These are phyloP conservation scores for Escovopsis sp. DNA, from an alignment of 2,329 filamentous ascomycete genomes.

Conservation along the genomic window DNA sequence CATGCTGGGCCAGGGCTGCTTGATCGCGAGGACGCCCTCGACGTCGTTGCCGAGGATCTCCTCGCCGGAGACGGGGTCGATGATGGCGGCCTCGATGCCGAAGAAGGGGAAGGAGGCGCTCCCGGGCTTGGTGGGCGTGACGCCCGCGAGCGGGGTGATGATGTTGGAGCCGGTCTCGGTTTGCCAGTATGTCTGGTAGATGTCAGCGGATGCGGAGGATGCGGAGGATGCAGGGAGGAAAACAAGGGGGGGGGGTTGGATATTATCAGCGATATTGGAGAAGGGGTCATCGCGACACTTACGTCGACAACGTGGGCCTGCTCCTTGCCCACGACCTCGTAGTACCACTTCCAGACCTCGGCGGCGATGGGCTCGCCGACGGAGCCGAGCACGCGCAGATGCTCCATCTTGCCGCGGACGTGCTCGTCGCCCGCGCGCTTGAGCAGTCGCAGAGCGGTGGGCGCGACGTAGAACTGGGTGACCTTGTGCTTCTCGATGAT, in stretches of 20 bases:
- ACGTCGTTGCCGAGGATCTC: slow-evolving; percentile 93
- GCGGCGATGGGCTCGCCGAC: slow-evolving; percentile 96
- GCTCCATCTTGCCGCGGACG: slow-evolving; percentile 78
- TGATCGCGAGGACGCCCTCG: slow-evolving; percentile 91
- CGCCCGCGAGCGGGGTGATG: slow-evolving; percentile 80
- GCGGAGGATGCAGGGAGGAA: too few relatives aligned
- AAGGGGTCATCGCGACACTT: slow-evolving; percentile 23
- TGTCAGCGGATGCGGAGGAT: too few relatives aligned
- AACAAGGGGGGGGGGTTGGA: neutral
- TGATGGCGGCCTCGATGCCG: slow-evolving; percentile 92
- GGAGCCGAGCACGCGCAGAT: slow-evolving; percentile 78
- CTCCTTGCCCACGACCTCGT: slow-evolving; percentile 84
- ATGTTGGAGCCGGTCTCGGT: slow-evolving; percentile 96
- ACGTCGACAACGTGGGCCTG: slow-evolving; percentile 89
- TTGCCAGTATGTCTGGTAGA: slow-evolving; percentile 88
- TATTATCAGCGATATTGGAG: too few relatives aligned
- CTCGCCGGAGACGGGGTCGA: slow-evolving; percentile 87
- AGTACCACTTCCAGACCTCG: slow-evolving; percentile 99
- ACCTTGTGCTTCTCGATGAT: slow-evolving; percentile 91
- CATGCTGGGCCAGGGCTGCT: slow-evolving; percentile 98
- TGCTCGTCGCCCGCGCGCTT: slow-evolving; percentile 93
- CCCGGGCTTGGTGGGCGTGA: slow-evolving; percentile 93
- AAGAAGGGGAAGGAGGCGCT: slow-evolving; percentile 96
- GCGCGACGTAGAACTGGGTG: slow-evolving; percentile 96
- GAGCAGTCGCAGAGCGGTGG: slow-evolving; percentile 78